Conservation (phyloP, 2,329 filamentous ascomycete species). For the Xylaria sp. region DNA sequence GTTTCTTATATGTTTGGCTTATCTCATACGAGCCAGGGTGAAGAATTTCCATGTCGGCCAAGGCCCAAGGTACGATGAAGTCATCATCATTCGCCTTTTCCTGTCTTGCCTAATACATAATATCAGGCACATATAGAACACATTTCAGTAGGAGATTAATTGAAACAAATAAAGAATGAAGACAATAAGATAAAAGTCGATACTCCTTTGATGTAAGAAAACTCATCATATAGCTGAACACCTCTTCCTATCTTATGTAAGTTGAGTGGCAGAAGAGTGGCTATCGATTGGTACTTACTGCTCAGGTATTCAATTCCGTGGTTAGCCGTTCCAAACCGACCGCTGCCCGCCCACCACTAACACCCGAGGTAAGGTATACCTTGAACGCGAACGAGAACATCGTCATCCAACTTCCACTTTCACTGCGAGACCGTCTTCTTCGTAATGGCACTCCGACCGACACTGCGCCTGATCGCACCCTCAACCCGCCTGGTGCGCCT, state of each 20-base stretch:
- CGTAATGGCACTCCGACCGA: constrained; percentile 47
- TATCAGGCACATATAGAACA: not conserved
- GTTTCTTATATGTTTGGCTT: not conserved
- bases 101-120: not conserved
- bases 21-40: not conserved
- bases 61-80: not conserved
- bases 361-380: not conserved
- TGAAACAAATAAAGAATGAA: not conserved
- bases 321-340: constrained; percentile 6
- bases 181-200: too few species aligned
- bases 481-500: constrained; percentile 40
- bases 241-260: not conserved
- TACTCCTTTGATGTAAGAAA: too few species aligned
- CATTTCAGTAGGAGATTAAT: too few species aligned
- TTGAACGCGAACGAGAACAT: not conserved
- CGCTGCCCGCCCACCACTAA: not conserved
- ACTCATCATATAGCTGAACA: not conserved
- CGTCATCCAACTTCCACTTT: not conserved
- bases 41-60: constrained; percentile 20
- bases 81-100: constrained; percentile 12
- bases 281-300: not conserved
- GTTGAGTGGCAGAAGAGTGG: not conserved
- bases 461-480: constrained; percentile 36
- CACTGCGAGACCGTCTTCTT: not conserved
- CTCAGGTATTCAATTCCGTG: not conserved